Conservation (phyloP, 768 basidiomycete species). For the Suillus spraguei region DNA sequence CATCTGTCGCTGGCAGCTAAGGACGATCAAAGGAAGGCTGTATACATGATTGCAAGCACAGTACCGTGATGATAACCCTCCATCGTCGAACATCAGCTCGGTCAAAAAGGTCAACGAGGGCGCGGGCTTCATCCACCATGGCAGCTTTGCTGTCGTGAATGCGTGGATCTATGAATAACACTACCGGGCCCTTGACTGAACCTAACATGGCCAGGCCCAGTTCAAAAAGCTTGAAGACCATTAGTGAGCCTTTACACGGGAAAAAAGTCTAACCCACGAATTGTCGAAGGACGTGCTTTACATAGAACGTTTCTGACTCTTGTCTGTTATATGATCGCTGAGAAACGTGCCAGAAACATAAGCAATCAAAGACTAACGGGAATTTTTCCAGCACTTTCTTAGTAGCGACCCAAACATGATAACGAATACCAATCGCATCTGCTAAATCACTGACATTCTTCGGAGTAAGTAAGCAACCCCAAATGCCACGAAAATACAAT, state of each 20-base stretch:
- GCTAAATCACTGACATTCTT: conserved; percentile 30
- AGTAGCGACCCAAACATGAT: conserved; percentile 38
- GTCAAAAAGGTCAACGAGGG: conserved; percentile 44
- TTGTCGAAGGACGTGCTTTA: conserved; percentile 18
- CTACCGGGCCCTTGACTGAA: conserved; percentile 48
- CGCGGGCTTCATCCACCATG: conserved; percentile 46
- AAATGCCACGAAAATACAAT: conserved; percentile 35
- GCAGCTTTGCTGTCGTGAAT: conserved; percentile 35
- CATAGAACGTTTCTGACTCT: neutral
- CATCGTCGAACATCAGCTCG: conserved; percentile 39
- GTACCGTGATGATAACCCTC: conserved; percentile 52
- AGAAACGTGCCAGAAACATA: neutral
- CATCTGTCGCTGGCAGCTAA: conserved; percentile 61
- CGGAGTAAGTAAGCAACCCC: conserved; percentile 38
- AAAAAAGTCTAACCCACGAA: conserved; percentile 26
- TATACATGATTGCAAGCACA: neutral
- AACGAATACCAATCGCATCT: conserved; percentile 29
- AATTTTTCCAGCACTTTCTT: conserved; percentile 32
- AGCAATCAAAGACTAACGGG: conserved; percentile 12
- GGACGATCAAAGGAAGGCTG: neutral
- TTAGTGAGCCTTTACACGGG: neutral
- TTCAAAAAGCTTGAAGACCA: conserved; percentile 48
- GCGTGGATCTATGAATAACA: conserved; percentile 55
- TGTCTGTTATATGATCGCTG: neutral
- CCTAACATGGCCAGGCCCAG: conserved; percentile 47